Evolutionary conservation across 2,329 filamentous ascomycete species (phyloP), one percentile per base, ranked within the genome.

Genomic region (Fusarium clavum): DNA sequence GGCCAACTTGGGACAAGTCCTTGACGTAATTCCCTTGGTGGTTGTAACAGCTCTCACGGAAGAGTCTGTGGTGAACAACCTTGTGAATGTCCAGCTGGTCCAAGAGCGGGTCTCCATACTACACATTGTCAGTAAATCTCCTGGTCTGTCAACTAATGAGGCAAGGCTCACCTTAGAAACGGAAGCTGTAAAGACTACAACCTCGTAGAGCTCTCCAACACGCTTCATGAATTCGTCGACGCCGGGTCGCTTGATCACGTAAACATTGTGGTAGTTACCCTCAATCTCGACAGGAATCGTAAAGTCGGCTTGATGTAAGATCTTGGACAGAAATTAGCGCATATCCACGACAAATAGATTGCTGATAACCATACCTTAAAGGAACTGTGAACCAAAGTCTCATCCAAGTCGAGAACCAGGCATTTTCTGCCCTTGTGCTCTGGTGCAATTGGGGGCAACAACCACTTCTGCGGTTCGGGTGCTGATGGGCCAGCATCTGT

Each of bases 21-120:
- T 99, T 99, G 80, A 99, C 96, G 75, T 99, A 99, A 81, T 99
- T 99, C 75, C 96, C 96, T 83, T 98, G 96, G 79, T 99, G 96
- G 79, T 99, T 99, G 82, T 97, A 98, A 83, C 96, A 99, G 81
- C 95, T 98, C 83, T 99, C 96, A 64, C 96, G 90, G 89, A 99
- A 99, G 27, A 99, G 85, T 52, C 96, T 88, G 81, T 99, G 96
- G 79, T 99, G 96, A 16, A 99, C 92, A 45, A 98, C 96, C 72
- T 94, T 90, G 82, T 99, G 96, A 67, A 99, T 98, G 80, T 99
- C 96, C 56, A 99, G 87, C 82, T 98, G 95, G 79, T 99, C 96
- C 61, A 99, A 85, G 45, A 99, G 86, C 58, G 96, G 96, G 83
- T 99, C 96, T 73, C 96, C 96, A 78, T 99, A 99, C 93, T 97